Evolutionary conservation across 495 filamentous ascomycete genomes (phyloP), one percentile per base, ranked within the genome.

Genomic region (Penicillium coffeae): DNA sequence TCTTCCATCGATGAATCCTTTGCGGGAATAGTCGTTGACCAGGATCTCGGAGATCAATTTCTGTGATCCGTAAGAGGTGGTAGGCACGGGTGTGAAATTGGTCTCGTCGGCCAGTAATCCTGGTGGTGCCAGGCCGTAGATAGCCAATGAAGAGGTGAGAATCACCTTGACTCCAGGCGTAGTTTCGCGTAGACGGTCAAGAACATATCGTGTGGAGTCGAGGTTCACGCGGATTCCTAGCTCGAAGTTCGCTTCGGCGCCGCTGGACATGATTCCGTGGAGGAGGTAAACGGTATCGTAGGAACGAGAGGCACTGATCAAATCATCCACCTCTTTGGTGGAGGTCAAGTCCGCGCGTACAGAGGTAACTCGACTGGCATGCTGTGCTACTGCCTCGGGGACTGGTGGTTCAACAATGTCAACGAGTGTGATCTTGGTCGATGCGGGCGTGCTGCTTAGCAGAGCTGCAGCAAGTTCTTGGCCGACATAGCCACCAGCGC

Each of bases 211-310:
- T 2, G 81, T 82, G n/a, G 84, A 77, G 64, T 90, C 79, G 27
- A 94, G 72, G 63, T 94, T 94, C 42, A 90, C 86, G 34, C 64
- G 64, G 43, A 88, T 74, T 2, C 86, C 87, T 12, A 88, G 73
- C 38, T 89, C 85, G 56, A 87, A 83, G 62, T 92, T 77, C 19
- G 82, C 82, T 61, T 94, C 89, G 14, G 82, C 75, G 38, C 84
- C 85, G 16, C 82, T 79, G 30, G 85, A 89, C 88, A 92, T 91
- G 68, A 94, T 89, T 38, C 89, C 89, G 66, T 94, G 89, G 55
- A 94, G 82, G 45, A 90, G 62, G 70, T 87, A 91, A 56, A 88
- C 73, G 13, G 81, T 84, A 52, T 80, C 73, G 12, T 84, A 76
- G 27, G 69, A 77, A 13, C 60, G 59, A 22, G 61, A 53, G 15